These are phyloP conservation scores for Lentinus brumalis DNA, from an alignment of 768 basidiomycete species.

Conservation along the genomic window DNA sequence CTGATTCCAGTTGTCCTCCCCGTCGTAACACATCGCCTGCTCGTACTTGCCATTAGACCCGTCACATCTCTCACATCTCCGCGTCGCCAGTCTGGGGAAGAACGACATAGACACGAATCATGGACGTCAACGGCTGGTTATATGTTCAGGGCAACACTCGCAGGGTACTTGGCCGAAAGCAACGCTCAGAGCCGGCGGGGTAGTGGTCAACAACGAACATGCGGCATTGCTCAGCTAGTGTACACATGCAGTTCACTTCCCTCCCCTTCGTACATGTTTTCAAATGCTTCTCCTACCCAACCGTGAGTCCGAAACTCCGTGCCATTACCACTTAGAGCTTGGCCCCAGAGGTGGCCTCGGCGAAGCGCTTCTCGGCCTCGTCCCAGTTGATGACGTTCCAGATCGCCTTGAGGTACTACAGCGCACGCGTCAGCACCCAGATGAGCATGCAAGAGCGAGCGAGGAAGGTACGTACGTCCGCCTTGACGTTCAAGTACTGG, in stretches of 20 bases:
- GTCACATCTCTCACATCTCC: too few species aligned
- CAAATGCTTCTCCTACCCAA: not conserved
- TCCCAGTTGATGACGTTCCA: conserved; percentile 74
- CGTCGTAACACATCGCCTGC: too few species aligned
- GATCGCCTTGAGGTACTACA: conserved; percentile 73
- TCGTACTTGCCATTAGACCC: too few species aligned
- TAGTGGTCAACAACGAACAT: not conserved
- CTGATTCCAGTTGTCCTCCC: too few species aligned
- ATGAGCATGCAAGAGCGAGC: not conserved
- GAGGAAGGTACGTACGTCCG: conserved; percentile 61
- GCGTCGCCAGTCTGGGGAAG: not conserved
- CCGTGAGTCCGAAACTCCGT: not conserved
- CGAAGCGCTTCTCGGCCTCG: conserved; percentile 71
- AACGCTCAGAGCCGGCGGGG: too few species aligned
- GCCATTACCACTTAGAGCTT: conserved; percentile 38
- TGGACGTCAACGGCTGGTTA: too few species aligned
- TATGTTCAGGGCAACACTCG: too few species aligned
- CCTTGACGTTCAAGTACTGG: conserved; percentile 95
- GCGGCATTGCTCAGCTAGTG: conserved; percentile 13
- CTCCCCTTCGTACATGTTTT: conserved; percentile 10
- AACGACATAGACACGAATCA: too few species aligned
- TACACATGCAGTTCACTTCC: conserved; percentile 14
- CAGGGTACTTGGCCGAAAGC: too few species aligned
- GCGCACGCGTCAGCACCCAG: not conserved
- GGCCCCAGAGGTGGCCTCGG: conserved; percentile 40